Percentiles rank a stretch among this genome's conserved stretches.
These are phyloP conservation scores for Solanum dulcamara DNA, from an alignment of 257 asterid genomes.

Conservation along the genomic window DNA sequence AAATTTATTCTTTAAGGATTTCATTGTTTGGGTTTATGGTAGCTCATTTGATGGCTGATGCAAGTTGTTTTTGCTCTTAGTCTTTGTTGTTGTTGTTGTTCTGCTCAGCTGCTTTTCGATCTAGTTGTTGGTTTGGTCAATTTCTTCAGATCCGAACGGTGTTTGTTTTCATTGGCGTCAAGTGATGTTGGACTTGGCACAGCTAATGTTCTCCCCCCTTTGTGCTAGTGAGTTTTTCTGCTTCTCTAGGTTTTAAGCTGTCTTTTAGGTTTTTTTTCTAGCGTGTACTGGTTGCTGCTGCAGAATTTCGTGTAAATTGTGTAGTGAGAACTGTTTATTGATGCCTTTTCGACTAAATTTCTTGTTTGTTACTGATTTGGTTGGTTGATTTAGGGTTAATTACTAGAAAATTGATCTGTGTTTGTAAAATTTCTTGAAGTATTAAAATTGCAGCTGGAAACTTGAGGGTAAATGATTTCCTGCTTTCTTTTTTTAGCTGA, in stretches of 20 bases:
- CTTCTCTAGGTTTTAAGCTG: not conserved
- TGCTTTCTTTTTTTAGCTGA: not conserved
- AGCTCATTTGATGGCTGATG: constrained; percentile 8
- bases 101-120: constrained; percentile 1
- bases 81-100: not conserved
- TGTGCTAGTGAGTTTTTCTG: constrained; percentile 26
- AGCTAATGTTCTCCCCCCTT: constrained; percentile 13
- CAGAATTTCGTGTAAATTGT: not conserved
- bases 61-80: constrained; percentile 20
- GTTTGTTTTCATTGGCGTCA: constrained; percentile 20
- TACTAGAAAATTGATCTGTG: not conserved
- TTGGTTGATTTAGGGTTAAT: not conserved
- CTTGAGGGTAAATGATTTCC: not conserved
- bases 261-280: not conserved
- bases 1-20: constrained; percentile 9
- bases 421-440: not conserved
- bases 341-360: not conserved
- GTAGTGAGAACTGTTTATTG: not conserved
- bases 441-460: not conserved
- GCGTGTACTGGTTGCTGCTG: not conserved
- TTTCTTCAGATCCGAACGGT: constrained; percentile 33
- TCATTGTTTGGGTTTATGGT: constrained; percentile 1
- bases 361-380: not conserved
- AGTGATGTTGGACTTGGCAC: constrained; percentile 26
- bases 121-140: constrained; percentile 6